Conservation (phyloP, 257 asterid species). For the Verbena officinalis region DNA sequence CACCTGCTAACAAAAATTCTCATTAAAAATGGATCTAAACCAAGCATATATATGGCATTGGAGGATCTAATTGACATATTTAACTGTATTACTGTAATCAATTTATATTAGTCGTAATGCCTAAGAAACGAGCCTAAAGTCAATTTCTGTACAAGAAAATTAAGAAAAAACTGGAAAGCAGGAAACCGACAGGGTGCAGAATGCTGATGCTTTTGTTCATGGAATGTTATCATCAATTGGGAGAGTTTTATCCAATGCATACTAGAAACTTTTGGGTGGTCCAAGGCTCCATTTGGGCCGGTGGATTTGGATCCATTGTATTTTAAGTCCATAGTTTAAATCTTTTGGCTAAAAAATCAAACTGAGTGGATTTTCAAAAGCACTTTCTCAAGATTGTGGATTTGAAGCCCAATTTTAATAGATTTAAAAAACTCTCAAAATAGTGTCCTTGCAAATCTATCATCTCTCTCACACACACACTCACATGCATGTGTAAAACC, state of each 20-base stretch:
- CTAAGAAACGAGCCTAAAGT: background rate
- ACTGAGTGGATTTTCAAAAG: too few relatives aligned
- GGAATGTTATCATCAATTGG: background rate
- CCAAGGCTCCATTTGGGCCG: too few relatives aligned
- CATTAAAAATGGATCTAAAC: background rate
- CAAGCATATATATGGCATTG: background rate
- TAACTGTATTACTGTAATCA: background rate
- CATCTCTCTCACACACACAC: too few relatives aligned
- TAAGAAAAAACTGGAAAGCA: background rate
- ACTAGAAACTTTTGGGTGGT: background rate
- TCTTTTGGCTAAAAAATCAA: too few relatives aligned
- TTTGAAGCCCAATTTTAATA: too few relatives aligned
- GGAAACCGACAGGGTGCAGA: constrained; percentile 9
- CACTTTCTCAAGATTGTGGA: too few relatives aligned
- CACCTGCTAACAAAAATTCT: constrained; percentile 56
- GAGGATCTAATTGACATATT: background rate
- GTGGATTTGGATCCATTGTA: too few relatives aligned
- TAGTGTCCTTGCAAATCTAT: too few relatives aligned
- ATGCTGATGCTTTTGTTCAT: background rate
- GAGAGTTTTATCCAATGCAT: background rate
- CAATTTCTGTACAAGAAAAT: background rate
- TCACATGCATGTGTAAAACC: too few relatives aligned
- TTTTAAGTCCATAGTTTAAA: too few relatives aligned
- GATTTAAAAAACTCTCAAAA: too few relatives aligned
- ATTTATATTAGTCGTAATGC: background rate